A percentile compares a stretch with the other conserved stretches of the same genome.
Evolutionary conservation across 1,284 basidiomycete species (phyloP).

Genomic region (Rhodotorula glutinis): DNA sequence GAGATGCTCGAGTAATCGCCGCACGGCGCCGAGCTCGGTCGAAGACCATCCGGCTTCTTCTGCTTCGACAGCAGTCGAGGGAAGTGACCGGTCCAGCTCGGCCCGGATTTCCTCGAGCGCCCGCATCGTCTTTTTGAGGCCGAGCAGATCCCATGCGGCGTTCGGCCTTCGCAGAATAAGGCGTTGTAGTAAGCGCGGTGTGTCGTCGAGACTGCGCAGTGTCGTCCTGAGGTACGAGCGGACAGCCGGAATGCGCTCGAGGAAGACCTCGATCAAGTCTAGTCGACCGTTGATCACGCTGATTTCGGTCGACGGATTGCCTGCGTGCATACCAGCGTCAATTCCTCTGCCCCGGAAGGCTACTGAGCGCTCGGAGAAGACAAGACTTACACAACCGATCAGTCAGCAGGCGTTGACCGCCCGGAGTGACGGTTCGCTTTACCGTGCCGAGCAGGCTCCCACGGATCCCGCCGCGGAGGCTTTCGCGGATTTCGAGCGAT

Average conservation of each 20-base stretch:
- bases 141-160: slow-evolving; percentile 62
- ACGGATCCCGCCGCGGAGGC: slow-evolving; percentile 63
- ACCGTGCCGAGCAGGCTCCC: slow-evolving; percentile 76
- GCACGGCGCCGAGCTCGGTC: slow-evolving; percentile 12
- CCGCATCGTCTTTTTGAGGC: slow-evolving; percentile 61
- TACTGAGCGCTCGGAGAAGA: background rate
- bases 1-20: slow-evolving; percentile 60
- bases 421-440: slow-evolving; percentile 72
- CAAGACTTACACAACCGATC: slow-evolving; percentile 66
- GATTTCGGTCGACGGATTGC: slow-evolving; percentile 78
- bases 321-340: slow-evolving; percentile 49
- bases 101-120: slow-evolving; percentile 27
- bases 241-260: slow-evolving; percentile 62
- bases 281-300: slow-evolving; percentile 70
- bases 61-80: background rate
- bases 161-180: slow-evolving; percentile 66
- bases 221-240: slow-evolving; percentile 60
- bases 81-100: slow-evolving; percentile 3
- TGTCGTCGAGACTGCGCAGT: slow-evolving; percentile 66
- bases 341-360: background rate
- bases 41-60: background rate
- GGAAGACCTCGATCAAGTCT: slow-evolving; percentile 73
- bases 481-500: slow-evolving; percentile 80
- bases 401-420: slow-evolving; percentile 72
- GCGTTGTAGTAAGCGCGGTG: slow-evolving; percentile 72